phyloP scores from a whole-genome alignment of 176 grass and related monocot genomes.

The Aegilops sharonensis region DNA sequence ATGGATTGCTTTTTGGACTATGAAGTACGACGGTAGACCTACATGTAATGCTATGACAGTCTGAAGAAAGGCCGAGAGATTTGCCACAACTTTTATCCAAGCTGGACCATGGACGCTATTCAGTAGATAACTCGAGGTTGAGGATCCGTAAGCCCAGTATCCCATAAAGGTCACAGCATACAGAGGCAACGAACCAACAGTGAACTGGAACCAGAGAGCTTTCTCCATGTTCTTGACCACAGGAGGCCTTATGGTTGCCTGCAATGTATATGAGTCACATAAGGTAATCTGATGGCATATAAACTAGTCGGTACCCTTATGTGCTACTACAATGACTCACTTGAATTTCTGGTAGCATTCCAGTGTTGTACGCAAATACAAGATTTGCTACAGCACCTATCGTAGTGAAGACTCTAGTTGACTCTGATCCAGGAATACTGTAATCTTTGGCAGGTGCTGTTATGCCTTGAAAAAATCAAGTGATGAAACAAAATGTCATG shows the following conservation, averaged over 20 bases:
- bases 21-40: background rate
- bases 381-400: constrained; percentile 81
- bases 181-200: constrained; percentile 60
- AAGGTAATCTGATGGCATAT: constrained; percentile 2
- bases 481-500: constrained; percentile 11
- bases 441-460: constrained; percentile 62
- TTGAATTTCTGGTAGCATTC: constrained; percentile 98
- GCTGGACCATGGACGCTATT: constrained; percentile 68
- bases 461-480: constrained; percentile 46
- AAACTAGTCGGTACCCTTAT: background rate
- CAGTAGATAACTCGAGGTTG: constrained; percentile 78
- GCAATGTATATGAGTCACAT: constrained; percentile 9
- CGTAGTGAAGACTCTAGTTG: constrained; percentile 58
- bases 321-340: constrained; percentile 29
- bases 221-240: constrained; percentile 96
- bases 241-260: constrained; percentile 89
- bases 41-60: constrained; percentile 87
- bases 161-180: constrained; percentile 87
- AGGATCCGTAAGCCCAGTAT: constrained; percentile 93
- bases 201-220: constrained; percentile 93
- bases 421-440: constrained; percentile 57
- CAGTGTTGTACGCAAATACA: constrained; percentile 95
- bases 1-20: background rate
- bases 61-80: constrained; percentile 78
- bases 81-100: constrained; percentile 76